These are phyloP conservation scores for Neocucurbitaria cava DNA, from an alignment of 2,329 filamentous ascomycete genomes.

Conservation along the genomic window DNA sequence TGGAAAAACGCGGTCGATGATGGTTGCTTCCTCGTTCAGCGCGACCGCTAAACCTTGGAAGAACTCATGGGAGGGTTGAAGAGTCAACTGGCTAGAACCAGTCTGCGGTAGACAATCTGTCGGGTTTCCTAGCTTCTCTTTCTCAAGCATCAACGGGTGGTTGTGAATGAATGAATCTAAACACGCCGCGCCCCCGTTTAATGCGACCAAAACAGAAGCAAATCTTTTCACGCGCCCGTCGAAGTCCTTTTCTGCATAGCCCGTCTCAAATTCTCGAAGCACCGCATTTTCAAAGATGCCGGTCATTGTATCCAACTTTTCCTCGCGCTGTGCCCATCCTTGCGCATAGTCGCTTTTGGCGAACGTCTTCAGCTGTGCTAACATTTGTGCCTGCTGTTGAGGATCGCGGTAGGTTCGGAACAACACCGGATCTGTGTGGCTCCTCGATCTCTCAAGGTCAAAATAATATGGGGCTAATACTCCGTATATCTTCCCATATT, in stretches of 20 bases:
- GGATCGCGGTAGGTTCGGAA: conserved; percentile 89
- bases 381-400: conserved; percentile 87
- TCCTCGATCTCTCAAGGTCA: conserved; percentile 75
- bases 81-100: conserved; percentile 68
- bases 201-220: conserved; percentile 79
- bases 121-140: conserved; percentile 73
- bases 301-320: conserved; percentile 76
- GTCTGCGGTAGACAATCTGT: conserved; percentile 81
- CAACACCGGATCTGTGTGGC: conserved; percentile 79
- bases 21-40: conserved; percentile 79
- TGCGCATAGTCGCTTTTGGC: conserved; percentile 79
- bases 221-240: conserved; percentile 89
- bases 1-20: conserved; percentile 85
- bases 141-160: conserved; percentile 81
- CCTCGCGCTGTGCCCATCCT: conserved; percentile 74
- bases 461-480: conserved; percentile 87
- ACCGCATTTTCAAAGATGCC: conserved; percentile 90
- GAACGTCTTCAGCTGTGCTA: conserved; percentile 81
- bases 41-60: conserved; percentile 77
- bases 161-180: conserved; percentile 89
- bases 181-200: conserved; percentile 81
- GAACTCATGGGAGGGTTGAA: conserved; percentile 82
- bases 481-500: conserved; percentile 91
- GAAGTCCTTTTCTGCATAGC: conserved; percentile 86
- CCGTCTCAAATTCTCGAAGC: conserved; percentile 89